Conservation (phyloP, 305 asterid species). For the Solanum hybrid region DNA sequence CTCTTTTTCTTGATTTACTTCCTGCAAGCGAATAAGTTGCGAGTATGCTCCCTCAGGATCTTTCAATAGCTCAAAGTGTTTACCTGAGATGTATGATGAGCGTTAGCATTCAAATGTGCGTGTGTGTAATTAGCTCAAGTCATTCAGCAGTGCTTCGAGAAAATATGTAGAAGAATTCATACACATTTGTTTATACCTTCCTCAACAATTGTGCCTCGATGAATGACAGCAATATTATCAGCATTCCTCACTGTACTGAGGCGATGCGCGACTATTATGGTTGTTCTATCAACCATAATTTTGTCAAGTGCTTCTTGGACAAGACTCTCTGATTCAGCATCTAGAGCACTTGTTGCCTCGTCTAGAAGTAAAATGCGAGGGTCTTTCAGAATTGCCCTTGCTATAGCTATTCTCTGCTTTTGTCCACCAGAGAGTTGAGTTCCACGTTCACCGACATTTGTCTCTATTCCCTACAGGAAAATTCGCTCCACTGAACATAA, state of each 20-base stretch:
- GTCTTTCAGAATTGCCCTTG: constrained; percentile 15
- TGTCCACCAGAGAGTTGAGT: constrained; percentile 16
- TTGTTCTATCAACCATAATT: constrained; percentile 16
- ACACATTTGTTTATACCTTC: constrained; percentile 2
- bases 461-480: constrained; percentile 13
- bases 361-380: constrained; percentile 16
- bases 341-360: constrained; percentile 20
- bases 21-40: constrained; percentile 55
- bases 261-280: constrained; percentile 15
- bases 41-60: constrained; percentile 58
- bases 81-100: constrained; percentile 23
- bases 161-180: background rate
- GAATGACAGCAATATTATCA: constrained; percentile 14
- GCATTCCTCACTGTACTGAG: constrained; percentile 15
- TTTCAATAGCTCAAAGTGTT: constrained; percentile 43
- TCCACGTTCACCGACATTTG: constrained; percentile 17
- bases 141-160: background rate
- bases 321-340: constrained; percentile 12
- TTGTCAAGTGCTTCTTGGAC: constrained; percentile 14
- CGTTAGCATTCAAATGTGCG: background rate
- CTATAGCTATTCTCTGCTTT: constrained; percentile 18
- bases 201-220: constrained; percentile 11
- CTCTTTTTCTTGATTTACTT: constrained; percentile 24
- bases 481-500: background rate
- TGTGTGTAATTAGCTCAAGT: background rate